Evolutionary conservation across 2,329 filamentous ascomycete species (phyloP), one percentile per base, ranked within the genome.

Genomic region (Claviceps africana): DNA sequence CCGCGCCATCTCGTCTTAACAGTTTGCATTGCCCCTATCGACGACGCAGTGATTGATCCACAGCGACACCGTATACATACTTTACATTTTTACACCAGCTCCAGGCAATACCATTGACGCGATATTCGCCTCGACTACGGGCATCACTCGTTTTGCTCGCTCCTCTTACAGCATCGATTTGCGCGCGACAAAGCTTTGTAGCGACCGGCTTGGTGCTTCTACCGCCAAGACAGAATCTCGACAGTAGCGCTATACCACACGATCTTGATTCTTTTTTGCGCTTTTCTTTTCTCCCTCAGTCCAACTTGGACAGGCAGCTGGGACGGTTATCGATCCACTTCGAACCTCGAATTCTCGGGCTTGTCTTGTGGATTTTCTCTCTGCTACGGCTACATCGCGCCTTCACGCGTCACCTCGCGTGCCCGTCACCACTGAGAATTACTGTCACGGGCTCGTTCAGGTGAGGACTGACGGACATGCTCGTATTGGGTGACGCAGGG

Each of bases 401-500:
- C 46, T 22, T 42, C 13, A 17, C 52, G 44, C 44, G 45, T 51
- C 45, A 31, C 43, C 48, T 53, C 35, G 37, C 48, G 48, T 30
- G 25, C 30, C 39, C 45, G 45, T 48, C 48, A 54, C 52, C 19
- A 37, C 49, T 43, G 46, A n/a, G 51, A 43, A 53, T n/a, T n/a
- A 35, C 15, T 11, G 30, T 50, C 52, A 35, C 33, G 47, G 42
- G 42, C 25, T 51, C 47, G 25, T 22, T 54, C 53, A 54, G 49
- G 53, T 54, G 49, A 50, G 49, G 39, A 30, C 17, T 19, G 7
- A 21, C 19, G 21, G 40, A 37, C 37, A 39, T 28, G 31, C 46
- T 52, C 42, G 19, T 47, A 17, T 48, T 48, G 52, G 45, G 48
- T 45, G n/a, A n/a, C 45, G 49, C 49, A 51, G 46, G 49, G 47